phyloP scores from a whole-genome alignment of 1,284 basidiomycete genomes.

The Fomitiporia mediterranea region DNA sequence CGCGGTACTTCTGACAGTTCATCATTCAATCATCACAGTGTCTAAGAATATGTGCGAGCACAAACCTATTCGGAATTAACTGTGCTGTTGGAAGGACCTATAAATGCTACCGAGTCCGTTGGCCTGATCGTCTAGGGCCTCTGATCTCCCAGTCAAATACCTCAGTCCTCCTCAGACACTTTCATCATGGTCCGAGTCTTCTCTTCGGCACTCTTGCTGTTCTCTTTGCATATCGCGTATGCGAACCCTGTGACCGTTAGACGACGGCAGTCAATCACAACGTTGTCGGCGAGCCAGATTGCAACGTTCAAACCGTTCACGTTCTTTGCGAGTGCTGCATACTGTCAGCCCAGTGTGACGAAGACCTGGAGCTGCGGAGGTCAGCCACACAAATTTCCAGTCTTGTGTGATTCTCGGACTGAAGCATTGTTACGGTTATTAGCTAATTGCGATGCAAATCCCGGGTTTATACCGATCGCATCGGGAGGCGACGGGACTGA shows the following conservation, averaged over 20 bases:
- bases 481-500: slow-evolving; percentile 54
- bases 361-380: slow-evolving; percentile 57
- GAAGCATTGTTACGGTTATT: background rate
- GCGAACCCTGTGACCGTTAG: slow-evolving; percentile 4
- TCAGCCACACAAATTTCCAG: slow-evolving; percentile 22
- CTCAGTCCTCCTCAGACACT: background rate
- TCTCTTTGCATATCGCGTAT: background rate
- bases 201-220: background rate
- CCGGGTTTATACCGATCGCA: slow-evolving; percentile 50
- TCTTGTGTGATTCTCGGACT: background rate
- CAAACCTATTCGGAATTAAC: background rate
- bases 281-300: slow-evolving; percentile 40
- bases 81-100: background rate
- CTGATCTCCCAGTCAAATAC: background rate
- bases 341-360: slow-evolving; percentile 44
- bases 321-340: slow-evolving; percentile 50
- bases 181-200: slow-evolving; percentile 5
- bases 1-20: background rate
- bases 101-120: background rate
- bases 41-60: background rate
- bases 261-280: slow-evolving; percentile 34
- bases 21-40: background rate
- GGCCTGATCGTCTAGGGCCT: background rate
- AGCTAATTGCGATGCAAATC: slow-evolving; percentile 51
- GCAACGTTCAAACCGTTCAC: slow-evolving; percentile 47